Evolutionary conservation across 331 rosid genomes (phyloP).

Genomic region (Pyrus hybrid): DNA sequence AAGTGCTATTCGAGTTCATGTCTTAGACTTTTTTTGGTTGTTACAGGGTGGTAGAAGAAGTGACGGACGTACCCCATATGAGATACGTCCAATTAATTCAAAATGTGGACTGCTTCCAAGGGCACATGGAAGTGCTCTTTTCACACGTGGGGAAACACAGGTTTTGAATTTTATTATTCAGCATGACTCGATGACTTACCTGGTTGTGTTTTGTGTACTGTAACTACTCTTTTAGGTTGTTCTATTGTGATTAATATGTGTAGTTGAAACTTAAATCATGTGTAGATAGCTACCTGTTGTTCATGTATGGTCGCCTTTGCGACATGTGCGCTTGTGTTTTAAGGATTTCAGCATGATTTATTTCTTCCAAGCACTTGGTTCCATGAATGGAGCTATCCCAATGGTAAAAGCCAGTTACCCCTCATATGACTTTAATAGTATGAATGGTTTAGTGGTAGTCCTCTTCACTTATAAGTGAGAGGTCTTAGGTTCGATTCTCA

Average conservation of each 20-base stretch:
- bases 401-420: background rate
- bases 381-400: background rate
- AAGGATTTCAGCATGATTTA: background rate
- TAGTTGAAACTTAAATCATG: background rate
- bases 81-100: conserved; percentile 74
- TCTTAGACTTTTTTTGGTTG: conserved; percentile 2
- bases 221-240: background rate
- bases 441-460: too few relatives aligned
- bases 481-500: too few relatives aligned
- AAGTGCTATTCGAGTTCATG: background rate
- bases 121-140: conserved; percentile 96
- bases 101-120: conserved; percentile 88
- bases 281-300: background rate
- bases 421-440: background rate
- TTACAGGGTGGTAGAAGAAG: conserved; percentile 87
- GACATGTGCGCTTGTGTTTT: background rate
- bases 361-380: background rate
- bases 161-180: conserved; percentile 17
- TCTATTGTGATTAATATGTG: background rate
- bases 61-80: conserved; percentile 71
- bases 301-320: background rate
- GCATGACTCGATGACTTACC: background rate
- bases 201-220: background rate
- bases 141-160: conserved; percentile 98
- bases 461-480: too few relatives aligned